Base-by-base conservation (phyloP, 1,284 basidiomycete genomes). In the Rhodotorula sp. region DNA sequence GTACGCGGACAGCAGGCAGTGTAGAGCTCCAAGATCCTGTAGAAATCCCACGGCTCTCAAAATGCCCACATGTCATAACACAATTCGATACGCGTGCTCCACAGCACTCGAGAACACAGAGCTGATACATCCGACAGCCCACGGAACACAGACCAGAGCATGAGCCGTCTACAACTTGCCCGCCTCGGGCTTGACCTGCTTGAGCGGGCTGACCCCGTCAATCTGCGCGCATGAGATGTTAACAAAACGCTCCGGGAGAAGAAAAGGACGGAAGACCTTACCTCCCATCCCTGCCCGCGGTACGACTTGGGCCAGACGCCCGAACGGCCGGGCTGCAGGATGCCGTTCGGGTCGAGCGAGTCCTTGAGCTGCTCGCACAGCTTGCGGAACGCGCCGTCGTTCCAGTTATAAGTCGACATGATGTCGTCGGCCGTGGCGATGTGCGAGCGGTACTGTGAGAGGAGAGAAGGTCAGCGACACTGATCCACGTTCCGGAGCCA, bases 331-430 rank as follows among this genome's bases (percentile, higher is more conserved):
- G 79, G 79, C n/a, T 56, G 55, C 7, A 56, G 55, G 56, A 80
- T 78, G 10, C 79, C 79, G 54, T 78, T 77, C 8, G 79, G 79
- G 62, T 80, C 79, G 13, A 80, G 67, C 1, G 79, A 57, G 66
- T 80, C 77, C 77, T 79, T 80, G 71, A 80, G 66, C 49, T 65
- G 70, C 68, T 78, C 73, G 64, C 71, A 75, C 19, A 80, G 69
- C 16, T 64, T 57, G 59, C 69, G 72, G 54, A 80, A 68, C 4
- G 79, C 79, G 25, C 74, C 64, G 62, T 78, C 58, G 74, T 78
- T 73, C 68, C 73, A 72, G 63, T 53, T 45, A 23, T 60, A 42
- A 14, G 56, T 54, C 49, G 19, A 44, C 71, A 68, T 76, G 42
- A 79, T 74, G 56, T 77, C 74, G 67, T 77, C 75, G 59, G 73